Conservation (phyloP, 2,329 filamentous ascomycete species). For the Diaporthe ampelina region DNA sequence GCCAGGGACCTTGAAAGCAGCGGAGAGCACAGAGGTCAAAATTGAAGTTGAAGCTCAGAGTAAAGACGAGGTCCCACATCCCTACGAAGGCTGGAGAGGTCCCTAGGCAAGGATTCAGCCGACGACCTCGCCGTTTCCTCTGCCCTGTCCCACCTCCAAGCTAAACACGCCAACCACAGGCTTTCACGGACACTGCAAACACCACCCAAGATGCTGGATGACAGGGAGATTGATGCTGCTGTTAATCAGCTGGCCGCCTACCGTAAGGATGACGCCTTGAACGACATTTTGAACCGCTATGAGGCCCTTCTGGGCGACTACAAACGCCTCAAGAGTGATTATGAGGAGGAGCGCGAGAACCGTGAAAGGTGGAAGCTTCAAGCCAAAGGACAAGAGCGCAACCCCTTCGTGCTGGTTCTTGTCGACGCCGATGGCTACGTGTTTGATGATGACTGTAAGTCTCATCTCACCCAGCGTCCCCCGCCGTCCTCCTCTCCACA, state of each 20-base stretch:
- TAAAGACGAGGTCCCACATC: neutral
- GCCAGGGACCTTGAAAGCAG: slow-evolving; percentile 31
- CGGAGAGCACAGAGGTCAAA: slow-evolving; percentile 20
- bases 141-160: neutral
- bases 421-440: slow-evolving; percentile 74
- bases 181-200: neutral
- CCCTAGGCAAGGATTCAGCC: slow-evolving; percentile 29
- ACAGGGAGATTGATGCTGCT: slow-evolving; percentile 48
- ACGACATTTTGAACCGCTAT: slow-evolving; percentile 46
- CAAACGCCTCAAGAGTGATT: slow-evolving; percentile 67
- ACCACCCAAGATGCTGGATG: slow-evolving; percentile 44
- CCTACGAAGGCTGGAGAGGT: slow-evolving; percentile 30
- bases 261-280: slow-evolving; percentile 47
- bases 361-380: slow-evolving; percentile 69
- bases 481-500: neutral
- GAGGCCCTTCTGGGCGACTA: slow-evolving; percentile 65
- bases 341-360: slow-evolving; percentile 67
- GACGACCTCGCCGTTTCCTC: neutral
- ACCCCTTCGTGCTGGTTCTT: slow-evolving; percentile 72
- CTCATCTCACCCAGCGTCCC: neutral
- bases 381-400: slow-evolving; percentile 62
- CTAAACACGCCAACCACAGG: neutral
- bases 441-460: slow-evolving; percentile 60
- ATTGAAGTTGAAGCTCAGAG: neutral
- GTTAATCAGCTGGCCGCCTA: slow-evolving; percentile 50